phyloP scores from a whole-genome alignment of 2,329 filamentous ascomycete species.

The Leptographium wingfieldii region DNA sequence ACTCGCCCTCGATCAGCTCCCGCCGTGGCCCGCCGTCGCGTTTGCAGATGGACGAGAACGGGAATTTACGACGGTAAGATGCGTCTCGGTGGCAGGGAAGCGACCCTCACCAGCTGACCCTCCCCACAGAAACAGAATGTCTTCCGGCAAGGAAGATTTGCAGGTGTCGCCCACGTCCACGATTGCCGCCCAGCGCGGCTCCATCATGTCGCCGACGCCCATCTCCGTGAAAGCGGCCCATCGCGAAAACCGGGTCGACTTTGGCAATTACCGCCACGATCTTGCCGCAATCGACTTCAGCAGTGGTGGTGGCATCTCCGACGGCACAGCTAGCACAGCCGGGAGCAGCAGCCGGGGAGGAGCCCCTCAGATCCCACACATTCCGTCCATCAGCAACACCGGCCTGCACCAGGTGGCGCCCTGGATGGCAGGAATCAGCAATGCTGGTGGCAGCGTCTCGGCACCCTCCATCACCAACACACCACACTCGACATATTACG shows the following conservation, averaged over 20 bases:
- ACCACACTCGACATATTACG: constrained; percentile 50
- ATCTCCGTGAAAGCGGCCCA: constrained; percentile 32
- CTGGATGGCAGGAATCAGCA: constrained; percentile 35
- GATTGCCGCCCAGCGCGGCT: constrained; percentile 24
- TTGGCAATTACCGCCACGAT: constrained; percentile 60
- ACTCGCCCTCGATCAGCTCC: constrained; percentile 10
- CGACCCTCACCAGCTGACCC: not conserved
- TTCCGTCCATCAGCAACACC: constrained; percentile 42
- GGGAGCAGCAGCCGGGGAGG: constrained; percentile 19
- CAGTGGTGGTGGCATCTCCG: not conserved
- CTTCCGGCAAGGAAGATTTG: constrained; percentile 20
- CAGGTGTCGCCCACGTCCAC: constrained; percentile 39
- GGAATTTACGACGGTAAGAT: constrained; percentile 27
- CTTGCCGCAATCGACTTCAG: constrained; percentile 48
- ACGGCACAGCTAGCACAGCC: constrained; percentile 30
- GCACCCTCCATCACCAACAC: constrained; percentile 21
- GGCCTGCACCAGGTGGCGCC: constrained; percentile 41
- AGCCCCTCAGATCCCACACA: constrained; percentile 46
- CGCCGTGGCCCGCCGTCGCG: constrained; percentile 30
- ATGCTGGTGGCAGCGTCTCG: constrained; percentile 14
- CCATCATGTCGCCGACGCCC: constrained; percentile 30
- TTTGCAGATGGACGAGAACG: constrained; percentile 43
- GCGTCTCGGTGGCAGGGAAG: not conserved
- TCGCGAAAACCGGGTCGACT: constrained; percentile 48
- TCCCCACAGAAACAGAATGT: constrained; percentile 6